Percentiles rank a stretch among this genome's conserved stretches.
Conservation (phyloP, 495 filamentous ascomycete genomes). For the Evernia prunastri region DNA sequence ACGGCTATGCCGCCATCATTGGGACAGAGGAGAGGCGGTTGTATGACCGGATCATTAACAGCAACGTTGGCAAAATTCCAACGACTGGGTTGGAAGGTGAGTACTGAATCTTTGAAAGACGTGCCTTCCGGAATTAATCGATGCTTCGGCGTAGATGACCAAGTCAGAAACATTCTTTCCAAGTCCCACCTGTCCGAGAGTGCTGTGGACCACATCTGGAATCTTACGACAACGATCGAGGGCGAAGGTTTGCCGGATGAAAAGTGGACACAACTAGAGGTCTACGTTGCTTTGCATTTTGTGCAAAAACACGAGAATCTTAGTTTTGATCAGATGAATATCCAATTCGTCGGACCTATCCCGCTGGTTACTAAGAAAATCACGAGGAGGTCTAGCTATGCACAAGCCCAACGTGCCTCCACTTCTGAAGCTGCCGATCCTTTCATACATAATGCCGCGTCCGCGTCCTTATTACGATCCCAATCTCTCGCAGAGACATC, state of each 20-base stretch:
- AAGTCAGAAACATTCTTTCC: slow-evolving; percentile 12
- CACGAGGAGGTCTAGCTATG: slow-evolving; percentile 1
- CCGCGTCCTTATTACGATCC: not conserved
- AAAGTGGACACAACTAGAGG: slow-evolving; percentile 17
- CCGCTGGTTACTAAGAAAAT: not conserved
- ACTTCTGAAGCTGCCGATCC: not conserved
- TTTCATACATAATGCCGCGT: not conserved
- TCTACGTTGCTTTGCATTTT: slow-evolving; percentile 19
- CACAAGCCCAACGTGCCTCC: not conserved
- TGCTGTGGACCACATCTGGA: slow-evolving; percentile 15
- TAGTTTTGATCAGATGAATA: slow-evolving; percentile 12
- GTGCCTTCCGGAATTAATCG: not conserved
- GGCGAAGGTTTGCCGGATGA: not conserved
- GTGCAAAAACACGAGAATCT: slow-evolving; percentile 12
- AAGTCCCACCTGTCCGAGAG: slow-evolving; percentile 16
- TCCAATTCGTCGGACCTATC: slow-evolving; percentile 12
- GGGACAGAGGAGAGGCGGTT: not conserved
- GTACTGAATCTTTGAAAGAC: not conserved
- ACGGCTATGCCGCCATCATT: not conserved
- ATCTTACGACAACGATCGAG: slow-evolving; percentile 12
- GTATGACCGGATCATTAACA: not conserved
- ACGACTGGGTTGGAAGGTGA: not conserved
- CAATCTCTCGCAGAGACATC: not conserved
- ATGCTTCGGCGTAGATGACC: not conserved
- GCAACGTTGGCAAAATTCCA: not conserved